Evolutionary conservation across 2,329 filamentous ascomycete species (phyloP).

Genomic region (Tolypocladium nubicola): DNA sequence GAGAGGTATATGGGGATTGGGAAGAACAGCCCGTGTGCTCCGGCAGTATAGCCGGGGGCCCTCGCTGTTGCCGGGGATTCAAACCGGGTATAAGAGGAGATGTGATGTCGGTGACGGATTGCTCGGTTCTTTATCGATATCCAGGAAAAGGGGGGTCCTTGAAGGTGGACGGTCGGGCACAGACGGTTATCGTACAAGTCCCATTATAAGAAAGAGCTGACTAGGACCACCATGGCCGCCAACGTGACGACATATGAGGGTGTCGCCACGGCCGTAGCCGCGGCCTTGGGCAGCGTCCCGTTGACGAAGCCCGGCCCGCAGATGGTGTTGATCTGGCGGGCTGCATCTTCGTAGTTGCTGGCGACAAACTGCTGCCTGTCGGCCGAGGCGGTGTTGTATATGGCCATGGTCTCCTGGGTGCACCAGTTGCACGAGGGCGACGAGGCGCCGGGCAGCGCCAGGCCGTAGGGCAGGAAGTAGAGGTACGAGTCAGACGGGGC

Average conservation of each 20-base stretch:
- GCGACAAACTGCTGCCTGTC: conserved; percentile 57
- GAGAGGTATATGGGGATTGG: background rate
- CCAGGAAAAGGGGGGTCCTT: background rate
- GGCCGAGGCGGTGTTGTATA: conserved; percentile 61
- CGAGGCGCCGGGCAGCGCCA: conserved; percentile 53
- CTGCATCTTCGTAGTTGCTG: conserved; percentile 59
- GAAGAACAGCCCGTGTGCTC: background rate
- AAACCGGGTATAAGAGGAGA: background rate
- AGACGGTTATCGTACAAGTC: background rate
- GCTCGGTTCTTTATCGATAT: too few relatives aligned
- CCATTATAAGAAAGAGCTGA: conserved; percentile 10
- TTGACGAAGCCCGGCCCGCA: conserved; percentile 51
- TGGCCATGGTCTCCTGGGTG: conserved; percentile 67
- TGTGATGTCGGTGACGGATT: too few relatives aligned
- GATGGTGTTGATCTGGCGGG: conserved; percentile 58
- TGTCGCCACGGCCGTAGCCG: conserved; percentile 6
- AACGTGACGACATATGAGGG: conserved; percentile 7
- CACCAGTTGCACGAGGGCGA: conserved; percentile 69
- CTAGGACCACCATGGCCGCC: conserved; percentile 5
- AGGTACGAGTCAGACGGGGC: conserved; percentile 65
- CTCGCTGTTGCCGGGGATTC: background rate
- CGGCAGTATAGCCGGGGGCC: background rate
- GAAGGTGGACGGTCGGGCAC: background rate
- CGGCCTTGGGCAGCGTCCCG: conserved; percentile 33
- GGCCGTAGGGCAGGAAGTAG: conserved; percentile 78